Conservation (phyloP, 2,329 filamentous ascomycete genomes). For the Ceratocystis albifundus region DNA sequence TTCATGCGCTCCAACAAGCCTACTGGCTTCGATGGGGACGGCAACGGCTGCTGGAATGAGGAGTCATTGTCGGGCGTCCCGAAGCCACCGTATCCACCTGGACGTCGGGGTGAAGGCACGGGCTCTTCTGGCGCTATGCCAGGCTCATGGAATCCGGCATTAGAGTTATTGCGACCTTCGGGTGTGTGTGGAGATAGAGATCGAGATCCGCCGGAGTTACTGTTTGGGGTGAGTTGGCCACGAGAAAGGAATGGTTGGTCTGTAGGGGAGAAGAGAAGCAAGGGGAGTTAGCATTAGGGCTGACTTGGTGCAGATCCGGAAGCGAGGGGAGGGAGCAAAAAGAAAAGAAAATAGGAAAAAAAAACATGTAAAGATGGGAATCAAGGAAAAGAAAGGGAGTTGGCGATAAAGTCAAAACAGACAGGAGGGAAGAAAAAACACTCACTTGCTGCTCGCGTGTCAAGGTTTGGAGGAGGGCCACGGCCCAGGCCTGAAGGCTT, state of each 20-base stretch:
- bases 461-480: slow-evolving; percentile 36
- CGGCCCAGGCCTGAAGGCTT: slow-evolving; percentile 14
- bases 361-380: not conserved
- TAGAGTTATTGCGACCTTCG: slow-evolving; percentile 34
- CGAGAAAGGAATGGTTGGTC: slow-evolving; percentile 44
- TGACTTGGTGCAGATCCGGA: not conserved
- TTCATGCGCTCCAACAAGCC: slow-evolving; percentile 51
- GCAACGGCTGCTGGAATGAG: slow-evolving; percentile 36
- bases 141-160: slow-evolving; percentile 38
- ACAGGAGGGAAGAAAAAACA: slow-evolving; percentile 12
- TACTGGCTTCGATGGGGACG: slow-evolving; percentile 34
- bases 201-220: slow-evolving; percentile 47
- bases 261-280: slow-evolving; percentile 27
- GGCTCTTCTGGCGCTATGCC: slow-evolving; percentile 36
- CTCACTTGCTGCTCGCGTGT: slow-evolving; percentile 45
- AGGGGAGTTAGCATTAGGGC: slow-evolving; percentile 29
- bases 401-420: not conserved
- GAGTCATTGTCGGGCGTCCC: slow-evolving; percentile 29
- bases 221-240: slow-evolving; percentile 52
- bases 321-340: not conserved
- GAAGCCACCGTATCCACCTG: slow-evolving; percentile 43
- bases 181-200: slow-evolving; percentile 53
- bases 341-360: slow-evolving; percentile 10
- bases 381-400: not conserved
- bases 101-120: slow-evolving; percentile 33